phyloP scores from a whole-genome alignment of 164 flowering plant genomes.

The Taxillus chinensis region DNA sequence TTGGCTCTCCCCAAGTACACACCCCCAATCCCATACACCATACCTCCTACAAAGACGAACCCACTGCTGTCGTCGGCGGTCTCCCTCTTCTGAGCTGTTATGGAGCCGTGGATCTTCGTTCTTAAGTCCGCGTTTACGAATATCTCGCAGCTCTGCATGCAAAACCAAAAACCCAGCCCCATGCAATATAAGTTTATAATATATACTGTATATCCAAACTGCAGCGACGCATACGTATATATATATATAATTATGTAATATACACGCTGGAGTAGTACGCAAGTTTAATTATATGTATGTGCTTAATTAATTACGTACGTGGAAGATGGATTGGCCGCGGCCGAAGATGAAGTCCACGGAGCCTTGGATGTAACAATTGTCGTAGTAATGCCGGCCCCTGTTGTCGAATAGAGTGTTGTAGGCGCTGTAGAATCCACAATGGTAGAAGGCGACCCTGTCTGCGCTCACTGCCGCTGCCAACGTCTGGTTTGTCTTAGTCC shows the following conservation, averaged over 20 bases:
- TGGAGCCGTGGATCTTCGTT: constrained; percentile 55
- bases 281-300: no score
- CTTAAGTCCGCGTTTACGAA: constrained; percentile 62
- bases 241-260: no score
- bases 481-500: constrained; percentile 46
- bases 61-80: constrained; percentile 44
- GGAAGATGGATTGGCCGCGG: constrained; percentile 42
- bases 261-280: no score
- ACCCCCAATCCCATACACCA: constrained; percentile 58
- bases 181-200: no score
- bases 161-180: background rate
- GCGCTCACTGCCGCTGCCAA: constrained; percentile 78
- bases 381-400: constrained; percentile 71
- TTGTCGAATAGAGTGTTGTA: constrained; percentile 76
- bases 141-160: constrained; percentile 65
- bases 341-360: constrained; percentile 88
- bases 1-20: constrained; percentile 72
- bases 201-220: no score
- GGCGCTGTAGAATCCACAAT: constrained; percentile 71
- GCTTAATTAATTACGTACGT: background rate
- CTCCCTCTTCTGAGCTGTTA: constrained; percentile 64
- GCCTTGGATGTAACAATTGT: constrained; percentile 82
- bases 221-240: no score
- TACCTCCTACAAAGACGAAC: constrained; percentile 60
- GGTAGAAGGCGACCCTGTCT: constrained; percentile 80